phyloP scores from a whole-genome alignment of 129 eudicot genomes.

The Glebionis coronaria region DNA sequence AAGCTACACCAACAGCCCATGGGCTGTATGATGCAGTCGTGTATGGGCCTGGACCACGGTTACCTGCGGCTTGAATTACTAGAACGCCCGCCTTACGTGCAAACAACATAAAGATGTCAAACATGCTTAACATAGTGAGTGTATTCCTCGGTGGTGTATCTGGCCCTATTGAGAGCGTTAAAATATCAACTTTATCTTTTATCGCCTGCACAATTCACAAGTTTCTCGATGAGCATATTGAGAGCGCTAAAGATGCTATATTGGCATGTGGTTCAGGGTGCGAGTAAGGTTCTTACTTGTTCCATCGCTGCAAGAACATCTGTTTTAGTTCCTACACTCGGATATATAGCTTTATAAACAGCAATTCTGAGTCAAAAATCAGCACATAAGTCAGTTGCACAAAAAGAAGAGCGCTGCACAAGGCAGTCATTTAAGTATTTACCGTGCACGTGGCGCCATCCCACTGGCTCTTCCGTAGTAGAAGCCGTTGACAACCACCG shows the following conservation, averaged over 20 bases:
- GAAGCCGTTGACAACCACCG: slow-evolving; percentile 80
- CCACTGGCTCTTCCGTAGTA: slow-evolving; percentile 90
- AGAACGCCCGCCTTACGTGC: slow-evolving; percentile 86
- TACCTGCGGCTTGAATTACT: slow-evolving; percentile 86
- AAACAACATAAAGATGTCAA: slow-evolving; percentile 74
- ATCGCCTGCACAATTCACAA: slow-evolving; percentile 55
- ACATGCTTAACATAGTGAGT: slow-evolving; percentile 72
- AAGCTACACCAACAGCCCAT: slow-evolving; percentile 79
- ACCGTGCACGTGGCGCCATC: slow-evolving; percentile 98
- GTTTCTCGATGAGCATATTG: slow-evolving; percentile 3
- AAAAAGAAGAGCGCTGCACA: slow-evolving; percentile 5
- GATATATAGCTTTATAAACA: slow-evolving; percentile 89
- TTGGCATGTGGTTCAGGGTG: neutral
- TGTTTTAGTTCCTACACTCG: slow-evolving; percentile 68
- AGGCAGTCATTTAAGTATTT: slow-evolving; percentile 2
- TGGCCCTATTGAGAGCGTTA: slow-evolving; percentile 79
- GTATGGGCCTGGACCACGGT: slow-evolving; percentile 74
- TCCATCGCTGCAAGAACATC: slow-evolving; percentile 96
- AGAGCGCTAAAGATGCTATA: too few species aligned
- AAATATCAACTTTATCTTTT: slow-evolving; percentile 82
- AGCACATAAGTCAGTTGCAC: slow-evolving; percentile 1
- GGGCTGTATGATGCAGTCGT: slow-evolving; percentile 74
- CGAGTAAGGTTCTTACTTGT: slow-evolving; percentile 53
- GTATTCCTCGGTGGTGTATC: slow-evolving; percentile 84
- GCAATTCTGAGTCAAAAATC: slow-evolving; percentile 67